Evolutionary conservation across 192 early-diverging fungal species (phyloP).

Genomic region (Haplosporangium gracile): DNA sequence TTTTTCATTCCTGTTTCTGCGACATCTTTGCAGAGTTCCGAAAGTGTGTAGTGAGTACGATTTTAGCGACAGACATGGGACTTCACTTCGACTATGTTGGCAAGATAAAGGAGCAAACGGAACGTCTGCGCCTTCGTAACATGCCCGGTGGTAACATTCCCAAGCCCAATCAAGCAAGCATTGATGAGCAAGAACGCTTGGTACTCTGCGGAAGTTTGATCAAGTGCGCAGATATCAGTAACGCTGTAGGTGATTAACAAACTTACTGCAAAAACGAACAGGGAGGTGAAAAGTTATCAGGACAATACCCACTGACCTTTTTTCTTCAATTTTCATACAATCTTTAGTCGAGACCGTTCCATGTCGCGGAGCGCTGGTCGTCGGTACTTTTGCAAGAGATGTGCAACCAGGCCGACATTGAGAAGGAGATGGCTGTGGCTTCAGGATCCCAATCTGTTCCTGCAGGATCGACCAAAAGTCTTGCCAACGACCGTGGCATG

Average conservation of each 20-base stretch:
- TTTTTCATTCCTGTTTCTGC: background rate
- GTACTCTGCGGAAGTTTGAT: constrained; percentile 78
- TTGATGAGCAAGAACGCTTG: constrained; percentile 69
- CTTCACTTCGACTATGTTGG: constrained; percentile 83
- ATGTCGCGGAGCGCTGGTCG: constrained; percentile 77
- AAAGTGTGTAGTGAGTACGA: constrained; percentile 75
- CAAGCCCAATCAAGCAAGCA: constrained; percentile 55
- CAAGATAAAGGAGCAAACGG: constrained; percentile 74
- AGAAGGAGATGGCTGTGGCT: constrained; percentile 70
- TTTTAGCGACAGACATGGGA: constrained; percentile 87
- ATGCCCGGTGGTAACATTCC: constrained; percentile 56
- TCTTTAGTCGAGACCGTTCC: constrained; percentile 74
- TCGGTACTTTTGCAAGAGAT: constrained; percentile 78
- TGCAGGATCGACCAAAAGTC: constrained; percentile 63
- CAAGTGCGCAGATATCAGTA: constrained; percentile 89
- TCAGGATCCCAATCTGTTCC: constrained; percentile 60
- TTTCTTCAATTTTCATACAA: background rate
- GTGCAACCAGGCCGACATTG: constrained; percentile 78
- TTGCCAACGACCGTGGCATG: constrained; percentile 62
- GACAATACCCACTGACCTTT: background rate
- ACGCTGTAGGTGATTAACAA: constrained; percentile 64
- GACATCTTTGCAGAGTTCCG: constrained; percentile 71
- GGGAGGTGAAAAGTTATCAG: too few relatives aligned
- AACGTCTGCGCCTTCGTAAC: constrained; percentile 61
- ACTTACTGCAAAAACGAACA: background rate